Base-by-base conservation (phyloP, 495 filamentous ascomycete species). In the Penicillium salamii region DNA sequence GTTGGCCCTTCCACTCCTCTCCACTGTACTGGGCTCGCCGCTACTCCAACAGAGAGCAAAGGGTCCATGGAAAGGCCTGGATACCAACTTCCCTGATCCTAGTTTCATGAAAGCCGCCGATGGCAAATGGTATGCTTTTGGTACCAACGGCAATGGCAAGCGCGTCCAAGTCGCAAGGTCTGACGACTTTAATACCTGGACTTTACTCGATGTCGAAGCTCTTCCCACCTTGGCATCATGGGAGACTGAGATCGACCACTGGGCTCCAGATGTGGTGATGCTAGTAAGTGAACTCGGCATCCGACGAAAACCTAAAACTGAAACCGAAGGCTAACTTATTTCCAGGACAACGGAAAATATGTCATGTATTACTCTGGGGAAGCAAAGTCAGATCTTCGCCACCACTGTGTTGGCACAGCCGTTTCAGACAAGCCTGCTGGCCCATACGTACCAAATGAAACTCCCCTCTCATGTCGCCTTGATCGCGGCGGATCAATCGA, bases 281-380 rank as follows among this genome's bases (percentile, higher is more conserved):
- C 54, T 67, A 20, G 72, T 74, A 56, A 44, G 64, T 62, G 14
- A 36, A 4, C 44, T 20, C 14, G 14, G 15, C 13, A 6, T 32
- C 35, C 24, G 6, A 12, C 44, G 36, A 19, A 2, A 24, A 9
- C 15, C 20, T 19, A 3, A 21, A n/a, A 26, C 5, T 1, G 17
- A 53, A 9, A 15, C 7, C 32, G 32, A 48, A 26, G 33, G 17
- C 26, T 35, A 48, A 46, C 28, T 55, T 38, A 5, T 2, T n/a
- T 20, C 4, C 8, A 76, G 73, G 50, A 61, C 17, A 65, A 77
- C 49, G 76, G 74, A 17, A 65, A 54, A 37, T 86, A 75, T 61
- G 69, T 84, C 9, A 74, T 86, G 69, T 85, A 84, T 65, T 85
- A 80, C 59, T 75, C 74, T 17, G 80, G 71, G n/a, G 63, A 72